Base-by-base conservation (phyloP, 768 basidiomycete species). In the Auriculariales sp. region DNA sequence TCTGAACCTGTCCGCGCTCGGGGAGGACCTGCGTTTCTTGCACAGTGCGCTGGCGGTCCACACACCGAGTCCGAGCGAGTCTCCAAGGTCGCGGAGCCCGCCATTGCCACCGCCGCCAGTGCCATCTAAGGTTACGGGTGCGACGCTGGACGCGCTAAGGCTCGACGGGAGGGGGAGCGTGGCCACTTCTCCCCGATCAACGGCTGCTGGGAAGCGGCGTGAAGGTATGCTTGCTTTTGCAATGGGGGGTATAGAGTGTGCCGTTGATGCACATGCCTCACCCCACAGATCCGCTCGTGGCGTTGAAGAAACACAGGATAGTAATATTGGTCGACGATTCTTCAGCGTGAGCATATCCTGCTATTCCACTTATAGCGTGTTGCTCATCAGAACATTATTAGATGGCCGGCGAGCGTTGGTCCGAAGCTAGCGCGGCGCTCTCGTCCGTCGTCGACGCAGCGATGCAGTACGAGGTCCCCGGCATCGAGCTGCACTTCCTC, bases 401-500 rank as follows among this genome's bases (percentile, higher is more conserved):
- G 39, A 44, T 44, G 39, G 22, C 27, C 22, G 39, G 39, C 6
- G 39, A 5, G 12, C 39, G 19, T 22, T 44, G 39, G 39, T 25
- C 5, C 17, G 39, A 44, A 24, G 71, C 75, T 2, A 56, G 62
- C 35, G 57, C 66, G 17, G 75, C 75, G 2, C 64, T 81, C 28
- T 67, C 68, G 34, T 59, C 63, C 2, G 65, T 83, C 9, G 78
- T 76, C 11, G 63, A 67, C 5, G 62, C 63, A 4, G 77, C 77
- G 0, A 60, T 68, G 1, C 52, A 59, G 33, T 79, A 81, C 48
- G 79, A 79, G 53, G 57, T 54, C 4, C 71, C 79, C 50, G 81
- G 81, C 2, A 71, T 83, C 33, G 80, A 82, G 51, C 66, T 82
- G 3, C 62, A 75, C 54, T 83, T 83, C 62, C 56, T 83, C 48